phyloP scores from a whole-genome alignment of 805 yeast genomes.

The Wickerhamiella domercqiae region DNA sequence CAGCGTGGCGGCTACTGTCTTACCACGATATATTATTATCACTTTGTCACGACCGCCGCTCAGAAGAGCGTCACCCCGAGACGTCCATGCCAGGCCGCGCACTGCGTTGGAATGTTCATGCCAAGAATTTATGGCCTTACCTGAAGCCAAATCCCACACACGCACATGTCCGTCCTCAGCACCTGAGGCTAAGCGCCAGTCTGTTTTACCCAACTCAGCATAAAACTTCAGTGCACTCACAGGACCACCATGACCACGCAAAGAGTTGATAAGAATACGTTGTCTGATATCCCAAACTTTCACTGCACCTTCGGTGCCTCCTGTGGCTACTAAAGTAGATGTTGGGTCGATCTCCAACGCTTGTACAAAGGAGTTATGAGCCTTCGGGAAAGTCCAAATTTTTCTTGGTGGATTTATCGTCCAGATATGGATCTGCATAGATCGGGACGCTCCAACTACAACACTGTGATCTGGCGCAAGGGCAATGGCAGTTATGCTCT shows the following conservation, averaged over 20 bases:
- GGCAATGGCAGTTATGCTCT: constrained; percentile 55
- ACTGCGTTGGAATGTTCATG: constrained; percentile 75
- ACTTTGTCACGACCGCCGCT: constrained; percentile 87
- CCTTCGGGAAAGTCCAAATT: constrained; percentile 21
- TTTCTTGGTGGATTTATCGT: constrained; percentile 16
- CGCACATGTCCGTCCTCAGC: constrained; percentile 40
- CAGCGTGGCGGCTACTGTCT: constrained; percentile 45
- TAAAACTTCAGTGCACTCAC: constrained; percentile 59
- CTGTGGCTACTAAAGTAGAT: constrained; percentile 76
- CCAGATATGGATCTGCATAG: constrained; percentile 64
- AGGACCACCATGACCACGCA: constrained; percentile 88
- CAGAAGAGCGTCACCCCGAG: constrained; percentile 39
- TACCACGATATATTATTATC: constrained; percentile 33
- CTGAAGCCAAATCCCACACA: constrained; percentile 50
- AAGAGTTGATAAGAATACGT: constrained; percentile 73
- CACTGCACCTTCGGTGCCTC: constrained; percentile 87
- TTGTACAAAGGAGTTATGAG: constrained; percentile 60
- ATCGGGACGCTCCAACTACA: constrained; percentile 63
- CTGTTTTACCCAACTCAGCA: constrained; percentile 45
- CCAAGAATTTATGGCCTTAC: constrained; percentile 47
- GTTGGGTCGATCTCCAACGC: constrained; percentile 65
- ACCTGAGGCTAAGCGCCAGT: constrained; percentile 73
- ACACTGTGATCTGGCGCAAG: constrained; percentile 61
- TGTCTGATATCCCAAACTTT: constrained; percentile 87
- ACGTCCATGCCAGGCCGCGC: constrained; percentile 59